Base-by-base conservation (phyloP, 2,329 filamentous ascomycete species). In the Diplodia mutila region DNA sequence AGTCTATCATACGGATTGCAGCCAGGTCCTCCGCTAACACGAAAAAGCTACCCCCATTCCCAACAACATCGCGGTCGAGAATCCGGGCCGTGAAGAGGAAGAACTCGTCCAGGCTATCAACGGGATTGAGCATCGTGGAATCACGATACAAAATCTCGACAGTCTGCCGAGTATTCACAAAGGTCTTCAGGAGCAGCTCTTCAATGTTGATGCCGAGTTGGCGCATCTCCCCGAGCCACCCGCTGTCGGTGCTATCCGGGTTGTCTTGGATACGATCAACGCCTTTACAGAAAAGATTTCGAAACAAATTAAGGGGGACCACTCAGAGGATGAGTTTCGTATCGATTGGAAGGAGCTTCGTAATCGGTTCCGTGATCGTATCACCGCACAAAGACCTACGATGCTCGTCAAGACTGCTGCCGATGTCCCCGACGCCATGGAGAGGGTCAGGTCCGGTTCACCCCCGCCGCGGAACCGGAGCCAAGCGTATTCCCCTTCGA, bases 71-170 rank as follows among this genome's bases (percentile, higher is more conserved):
- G 57, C 25, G 6, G 34, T 66, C 25, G 55, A 67, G 16, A 53
- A 23, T 23, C 39, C 63, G 4, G 65, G 65, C n/a, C n/a, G 52
- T 1, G 55, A 37, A 6, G 52, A 90, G 0, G 90, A 90, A 63
- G 83, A 85, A 0, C 87, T 89, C 61, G 89, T 92, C 1, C 84
- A 90, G 55, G 86, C 87, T 0, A 85, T 93, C 0, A 87, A 86
- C 16, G 69, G 70, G 57, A 85, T 97, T 0, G 87, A 92, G 61
- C 85, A 89, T 6, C 84, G 94, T 0, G 91, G 91, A 0, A 88
- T 97, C 0, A 88, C 84, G 0, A 71, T 79, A 0, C 77, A 85
- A 55, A 85, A 86, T 18, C 51, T 72, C 0, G 64, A 68, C 6
- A 77, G 77, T 29, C 71, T 85, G 0, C 84, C 84, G 0, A 68